phyloP scores from a whole-genome alignment of 2,329 filamentous ascomycete genomes.

The Cadophora sp. region DNA sequence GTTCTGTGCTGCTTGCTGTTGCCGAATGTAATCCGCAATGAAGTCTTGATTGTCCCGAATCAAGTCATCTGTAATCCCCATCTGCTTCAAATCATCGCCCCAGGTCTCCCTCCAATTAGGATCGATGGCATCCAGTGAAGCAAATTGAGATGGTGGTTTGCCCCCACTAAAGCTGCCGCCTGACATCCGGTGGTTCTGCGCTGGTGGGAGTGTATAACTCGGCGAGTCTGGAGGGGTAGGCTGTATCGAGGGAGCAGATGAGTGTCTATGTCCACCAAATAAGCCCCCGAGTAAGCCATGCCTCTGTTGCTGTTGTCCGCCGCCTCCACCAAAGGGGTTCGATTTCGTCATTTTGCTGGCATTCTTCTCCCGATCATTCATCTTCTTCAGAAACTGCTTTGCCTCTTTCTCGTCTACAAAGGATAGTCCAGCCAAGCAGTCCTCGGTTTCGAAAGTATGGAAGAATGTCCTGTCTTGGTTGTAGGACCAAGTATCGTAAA shows the following conservation, averaged over 20 bases:
- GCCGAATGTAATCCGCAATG: slow-evolving; percentile 68
- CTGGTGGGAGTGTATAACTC: slow-evolving; percentile 50
- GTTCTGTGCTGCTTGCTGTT: slow-evolving; percentile 59
- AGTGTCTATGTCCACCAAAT: slow-evolving; percentile 65
- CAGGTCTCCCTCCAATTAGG: slow-evolving; percentile 70
- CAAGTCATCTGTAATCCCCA: slow-evolving; percentile 70
- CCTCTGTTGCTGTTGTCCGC: slow-evolving; percentile 49
- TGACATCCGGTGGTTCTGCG: slow-evolving; percentile 47
- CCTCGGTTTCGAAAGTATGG: slow-evolving; percentile 94
- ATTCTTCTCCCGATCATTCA: slow-evolving; percentile 95
- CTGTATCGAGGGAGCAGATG: slow-evolving; percentile 54
- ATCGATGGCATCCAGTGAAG: slow-evolving; percentile 68
- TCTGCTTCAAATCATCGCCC: slow-evolving; percentile 66
- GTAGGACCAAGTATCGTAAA: slow-evolving; percentile 93
- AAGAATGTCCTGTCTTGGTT: slow-evolving; percentile 98
- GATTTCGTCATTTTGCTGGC: slow-evolving; percentile 85
- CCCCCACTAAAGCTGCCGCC: slow-evolving; percentile 56
- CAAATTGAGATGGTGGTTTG: slow-evolving; percentile 59
- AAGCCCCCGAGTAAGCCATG: slow-evolving; percentile 64
- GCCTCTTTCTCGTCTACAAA: slow-evolving; percentile 98
- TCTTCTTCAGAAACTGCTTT: slow-evolving; percentile 95
- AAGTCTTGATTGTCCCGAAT: slow-evolving; percentile 74
- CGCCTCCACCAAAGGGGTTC: slow-evolving; percentile 71
- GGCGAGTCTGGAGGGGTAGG: slow-evolving; percentile 63
- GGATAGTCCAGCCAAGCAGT: slow-evolving; percentile 87